Percentiles rank a stretch among this genome's conserved stretches.
phyloP scores from a whole-genome alignment of 2,329 filamentous ascomycete species.

The Aspergillus brasiliensis region DNA sequence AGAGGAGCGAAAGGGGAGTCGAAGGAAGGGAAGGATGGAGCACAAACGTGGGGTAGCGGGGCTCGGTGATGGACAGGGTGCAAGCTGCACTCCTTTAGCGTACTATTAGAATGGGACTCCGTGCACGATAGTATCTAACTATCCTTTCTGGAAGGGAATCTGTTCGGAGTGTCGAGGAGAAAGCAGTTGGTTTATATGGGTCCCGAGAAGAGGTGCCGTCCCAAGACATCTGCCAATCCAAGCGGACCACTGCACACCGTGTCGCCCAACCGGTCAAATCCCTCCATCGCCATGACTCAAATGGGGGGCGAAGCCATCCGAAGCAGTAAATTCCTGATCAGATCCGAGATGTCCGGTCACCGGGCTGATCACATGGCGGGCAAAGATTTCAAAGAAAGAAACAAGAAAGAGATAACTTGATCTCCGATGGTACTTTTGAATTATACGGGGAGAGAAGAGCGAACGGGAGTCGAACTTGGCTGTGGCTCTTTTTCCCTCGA shows the following conservation, averaged over 20 bases:
- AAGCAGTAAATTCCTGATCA: not conserved
- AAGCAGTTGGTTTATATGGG: not conserved
- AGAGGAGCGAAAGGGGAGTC: slow-evolving; percentile 23
- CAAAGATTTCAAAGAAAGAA: not conserved
- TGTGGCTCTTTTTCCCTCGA: too few relatives aligned
- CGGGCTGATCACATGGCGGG: not conserved
- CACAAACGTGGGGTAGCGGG: slow-evolving; percentile 9
- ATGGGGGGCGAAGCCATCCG: not conserved
- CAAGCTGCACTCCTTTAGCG: not conserved
- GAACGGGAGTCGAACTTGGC: too few relatives aligned
- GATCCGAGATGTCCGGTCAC: not conserved
- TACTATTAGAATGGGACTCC: not conserved
- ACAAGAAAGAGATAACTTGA: slow-evolving; percentile 8
- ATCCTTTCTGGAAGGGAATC: not conserved
- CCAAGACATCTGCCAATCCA: not conserved
- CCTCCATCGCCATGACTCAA: not conserved
- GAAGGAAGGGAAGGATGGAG: slow-evolving; percentile 16
- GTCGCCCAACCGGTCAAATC: not conserved
- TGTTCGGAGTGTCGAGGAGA: not conserved
- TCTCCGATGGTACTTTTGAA: not conserved
- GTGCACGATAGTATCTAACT: not conserved
- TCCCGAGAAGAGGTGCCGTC: not conserved
- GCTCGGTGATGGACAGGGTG: slow-evolving; percentile 14
- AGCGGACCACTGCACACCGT: not conserved
- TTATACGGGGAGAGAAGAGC: too few relatives aligned